Evolutionary conservation across 1,284 basidiomycete genomes (phyloP).

Genomic region (Paramarasmius palmivorus): DNA sequence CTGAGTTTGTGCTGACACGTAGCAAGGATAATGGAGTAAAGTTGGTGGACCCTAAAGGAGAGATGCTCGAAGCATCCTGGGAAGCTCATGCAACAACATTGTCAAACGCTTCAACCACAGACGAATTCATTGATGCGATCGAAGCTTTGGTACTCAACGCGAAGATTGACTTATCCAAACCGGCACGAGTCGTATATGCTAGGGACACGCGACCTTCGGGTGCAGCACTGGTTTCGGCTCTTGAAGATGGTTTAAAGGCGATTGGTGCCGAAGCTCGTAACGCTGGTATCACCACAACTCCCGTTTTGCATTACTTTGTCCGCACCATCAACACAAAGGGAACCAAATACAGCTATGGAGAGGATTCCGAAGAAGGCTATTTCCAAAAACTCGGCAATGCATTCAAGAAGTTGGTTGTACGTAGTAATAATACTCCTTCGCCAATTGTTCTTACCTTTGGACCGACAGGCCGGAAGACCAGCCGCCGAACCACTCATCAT

Average conservation of each 20-base stretch:
- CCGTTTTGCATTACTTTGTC: constrained; percentile 95
- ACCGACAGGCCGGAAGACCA: constrained; percentile 57
- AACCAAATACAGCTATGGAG: constrained; percentile 77
- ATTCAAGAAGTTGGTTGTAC: constrained; percentile 85
- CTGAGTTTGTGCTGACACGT: constrained; percentile 12
- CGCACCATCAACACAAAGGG: constrained; percentile 86
- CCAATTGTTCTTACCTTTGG: constrained; percentile 15
- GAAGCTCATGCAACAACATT: constrained; percentile 86
- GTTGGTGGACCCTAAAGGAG: constrained; percentile 96
- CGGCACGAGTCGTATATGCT: constrained; percentile 86
- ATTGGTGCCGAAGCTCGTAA: constrained; percentile 66
- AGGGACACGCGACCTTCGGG: constrained; percentile 94
- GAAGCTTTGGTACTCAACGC: constrained; percentile 63
- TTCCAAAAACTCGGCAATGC: constrained; percentile 83
- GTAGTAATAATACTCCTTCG: constrained; percentile 28
- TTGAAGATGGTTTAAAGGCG: constrained; percentile 82
- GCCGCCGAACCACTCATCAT: constrained; percentile 69
- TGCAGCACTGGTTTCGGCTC: constrained; percentile 75
- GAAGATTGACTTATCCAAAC: constrained; percentile 80
- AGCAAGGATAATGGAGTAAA: constrained; percentile 97
- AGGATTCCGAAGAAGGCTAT: constrained; percentile 86
- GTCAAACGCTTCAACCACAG: constrained; percentile 82
- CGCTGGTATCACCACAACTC: constrained; percentile 90
- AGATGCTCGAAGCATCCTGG: constrained; percentile 98
- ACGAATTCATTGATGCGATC: constrained; percentile 72